A percentile compares a stretch with the other conserved stretches of the same genome.
phyloP scores from a whole-genome alignment of 192 early-diverging fungal genomes.

The Funneliformis mosseae region DNA sequence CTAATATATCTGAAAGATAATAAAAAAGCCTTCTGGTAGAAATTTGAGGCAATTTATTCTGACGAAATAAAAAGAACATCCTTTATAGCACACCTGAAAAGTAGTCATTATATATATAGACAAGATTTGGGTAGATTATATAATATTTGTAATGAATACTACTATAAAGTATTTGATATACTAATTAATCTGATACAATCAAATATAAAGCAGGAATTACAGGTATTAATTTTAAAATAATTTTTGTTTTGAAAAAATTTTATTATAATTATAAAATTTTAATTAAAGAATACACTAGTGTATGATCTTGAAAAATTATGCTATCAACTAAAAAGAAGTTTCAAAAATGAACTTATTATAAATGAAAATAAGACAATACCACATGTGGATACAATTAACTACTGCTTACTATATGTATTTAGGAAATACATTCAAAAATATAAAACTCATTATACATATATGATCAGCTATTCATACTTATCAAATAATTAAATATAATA shows the following conservation, averaged over 20 bases:
- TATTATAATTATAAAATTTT: neutral
- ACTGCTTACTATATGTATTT: neutral
- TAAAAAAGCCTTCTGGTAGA: no score
- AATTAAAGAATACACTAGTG: neutral
- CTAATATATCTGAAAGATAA: no score
- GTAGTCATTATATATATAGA: constrained; percentile 2
- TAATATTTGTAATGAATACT: constrained; percentile 7
- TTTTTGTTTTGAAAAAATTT: no score
- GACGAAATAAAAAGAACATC: neutral
- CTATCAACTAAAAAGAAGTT: no score
- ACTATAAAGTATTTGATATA: neutral
- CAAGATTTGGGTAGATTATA: neutral
- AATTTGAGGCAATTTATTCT: no score
- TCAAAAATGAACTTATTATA: no score
- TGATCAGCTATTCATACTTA: neutral
- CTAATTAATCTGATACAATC: neutral
- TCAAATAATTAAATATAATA: no score
- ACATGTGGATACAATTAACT: neutral
- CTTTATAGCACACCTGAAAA: neutral
- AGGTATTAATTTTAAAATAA: no score
- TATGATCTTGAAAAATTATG: no score
- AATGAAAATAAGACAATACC: neutral
- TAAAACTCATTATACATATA: neutral
- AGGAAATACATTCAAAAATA: neutral
- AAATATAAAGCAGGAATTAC: neutral